These are phyloP conservation scores for Castanea mollissima DNA, from an alignment of 306 rosid species.

Conservation along the genomic window DNA sequence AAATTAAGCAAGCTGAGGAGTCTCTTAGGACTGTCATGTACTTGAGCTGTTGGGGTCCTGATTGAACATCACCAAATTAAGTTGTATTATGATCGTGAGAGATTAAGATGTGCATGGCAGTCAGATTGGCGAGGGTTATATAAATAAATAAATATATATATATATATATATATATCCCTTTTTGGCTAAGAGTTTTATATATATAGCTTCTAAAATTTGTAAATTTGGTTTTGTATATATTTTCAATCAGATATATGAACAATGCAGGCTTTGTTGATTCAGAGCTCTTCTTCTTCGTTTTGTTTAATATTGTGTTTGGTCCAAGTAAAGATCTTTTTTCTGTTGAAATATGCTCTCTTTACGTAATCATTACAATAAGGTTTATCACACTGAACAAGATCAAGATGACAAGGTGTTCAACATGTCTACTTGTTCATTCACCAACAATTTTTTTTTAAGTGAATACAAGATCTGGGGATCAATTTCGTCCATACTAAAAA, in stretches of 20 bases:
- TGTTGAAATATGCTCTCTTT: no score
- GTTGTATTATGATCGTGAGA: no score
- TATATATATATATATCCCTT: no score
- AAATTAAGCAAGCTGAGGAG: slow-evolving; percentile 55
- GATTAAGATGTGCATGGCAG: background rate
- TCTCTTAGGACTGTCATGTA: slow-evolving; percentile 71
- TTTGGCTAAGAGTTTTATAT: background rate
- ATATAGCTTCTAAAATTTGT: background rate
- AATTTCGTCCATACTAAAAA: fast-evolving
- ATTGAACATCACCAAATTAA: slow-evolving; percentile 4
- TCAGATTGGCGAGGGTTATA: no score
- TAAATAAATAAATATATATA: no score
- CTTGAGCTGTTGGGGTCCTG: slow-evolving; percentile 83
- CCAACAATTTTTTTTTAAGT: no score
- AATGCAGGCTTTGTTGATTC: background rate
- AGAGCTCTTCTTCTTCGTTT: background rate
- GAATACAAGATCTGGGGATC: fast-evolving
- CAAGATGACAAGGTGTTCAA: no score
- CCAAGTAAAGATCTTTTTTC: no score
- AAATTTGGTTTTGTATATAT: background rate
- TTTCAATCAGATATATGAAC: background rate
- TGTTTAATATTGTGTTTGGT: no score
- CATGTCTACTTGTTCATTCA: no score
- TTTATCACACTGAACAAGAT: no score
- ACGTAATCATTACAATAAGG: no score